Percentiles rank a stretch among this genome's conserved stretches.
Evolutionary conservation across 2,329 filamentous ascomycete species (phyloP).

Genomic region (Hypoxylon sp.): DNA sequence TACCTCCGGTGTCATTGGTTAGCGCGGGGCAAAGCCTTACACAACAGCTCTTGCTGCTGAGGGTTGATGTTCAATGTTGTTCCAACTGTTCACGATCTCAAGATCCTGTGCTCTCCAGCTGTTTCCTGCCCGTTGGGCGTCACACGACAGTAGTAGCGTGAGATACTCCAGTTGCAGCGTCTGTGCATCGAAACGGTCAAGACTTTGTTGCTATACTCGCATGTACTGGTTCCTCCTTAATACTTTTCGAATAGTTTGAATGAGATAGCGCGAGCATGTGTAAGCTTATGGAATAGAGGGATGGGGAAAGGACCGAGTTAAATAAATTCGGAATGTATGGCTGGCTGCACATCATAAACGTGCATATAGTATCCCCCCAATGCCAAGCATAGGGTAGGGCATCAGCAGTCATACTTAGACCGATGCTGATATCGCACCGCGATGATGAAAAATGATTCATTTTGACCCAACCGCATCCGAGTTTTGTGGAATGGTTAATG

Average conservation of each 20-base stretch:
- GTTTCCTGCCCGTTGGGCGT: background rate
- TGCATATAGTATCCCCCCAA: background rate
- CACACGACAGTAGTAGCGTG: slow-evolving; percentile 7
- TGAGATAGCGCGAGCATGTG: no score
- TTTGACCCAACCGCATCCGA: background rate
- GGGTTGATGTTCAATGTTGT: background rate
- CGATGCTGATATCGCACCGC: slow-evolving; percentile 5
- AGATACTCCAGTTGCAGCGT: background rate
- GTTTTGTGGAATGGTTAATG: no score
- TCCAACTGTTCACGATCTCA: no score
- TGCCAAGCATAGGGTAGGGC: background rate
- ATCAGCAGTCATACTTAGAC: background rate
- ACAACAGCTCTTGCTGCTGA: background rate
- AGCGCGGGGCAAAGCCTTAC: background rate
- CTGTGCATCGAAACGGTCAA: background rate
- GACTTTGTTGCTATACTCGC: background rate
- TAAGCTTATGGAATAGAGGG: no score
- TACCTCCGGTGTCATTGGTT: background rate
- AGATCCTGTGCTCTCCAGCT: no score
- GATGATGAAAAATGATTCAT: slow-evolving; percentile 1
- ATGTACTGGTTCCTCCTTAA: background rate
- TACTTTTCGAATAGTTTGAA: background rate
- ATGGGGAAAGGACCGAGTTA: no score
- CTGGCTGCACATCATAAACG: background rate
- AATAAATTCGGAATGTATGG: no score